A percentile compares a stretch with the other conserved stretches of the same genome.
Conservation (phyloP, 495 filamentous ascomycete species). For the Aspergillus nanangensis region DNA sequence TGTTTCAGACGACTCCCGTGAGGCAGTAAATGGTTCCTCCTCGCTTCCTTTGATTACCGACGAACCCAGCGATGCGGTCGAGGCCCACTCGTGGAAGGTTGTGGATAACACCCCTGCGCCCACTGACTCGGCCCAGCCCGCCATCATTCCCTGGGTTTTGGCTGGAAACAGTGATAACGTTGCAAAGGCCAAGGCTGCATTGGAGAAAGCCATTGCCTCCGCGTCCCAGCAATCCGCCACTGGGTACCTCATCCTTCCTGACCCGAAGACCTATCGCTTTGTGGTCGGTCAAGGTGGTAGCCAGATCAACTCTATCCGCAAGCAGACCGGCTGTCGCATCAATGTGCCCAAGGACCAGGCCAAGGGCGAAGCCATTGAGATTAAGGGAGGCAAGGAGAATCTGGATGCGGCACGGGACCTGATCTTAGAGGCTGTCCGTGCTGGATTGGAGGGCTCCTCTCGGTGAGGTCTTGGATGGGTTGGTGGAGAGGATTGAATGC, state of each 20-base stretch:
- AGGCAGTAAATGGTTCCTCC: conserved; percentile 41
- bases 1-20: conserved; percentile 33
- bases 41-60: conserved; percentile 87
- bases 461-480: conserved; percentile 5
- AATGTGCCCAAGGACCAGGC: conserved; percentile 80
- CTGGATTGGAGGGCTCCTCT: conserved; percentile 28
- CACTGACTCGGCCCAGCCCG: conserved; percentile 47
- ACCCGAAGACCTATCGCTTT: conserved; percentile 82
- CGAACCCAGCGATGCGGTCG: conserved; percentile 53
- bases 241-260: conserved; percentile 85
- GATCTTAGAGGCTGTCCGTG: conserved; percentile 74
- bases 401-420: conserved; percentile 84
- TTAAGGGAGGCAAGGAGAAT: conserved; percentile 71
- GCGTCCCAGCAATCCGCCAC: conserved; percentile 67
- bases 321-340: conserved; percentile 87
- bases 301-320: conserved; percentile 88
- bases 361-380: conserved; percentile 79
- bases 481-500: background rate
- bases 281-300: conserved; percentile 86
- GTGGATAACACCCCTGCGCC: conserved; percentile 49
- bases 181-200: conserved; percentile 66
- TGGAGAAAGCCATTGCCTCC: conserved; percentile 65
- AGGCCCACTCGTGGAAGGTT: conserved; percentile 75
- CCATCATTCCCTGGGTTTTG: conserved; percentile 88
- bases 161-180: conserved; percentile 72